Conservation (phyloP, 2,329 filamentous ascomycete species). For the Stagonosporopsis chrysanthemi region DNA sequence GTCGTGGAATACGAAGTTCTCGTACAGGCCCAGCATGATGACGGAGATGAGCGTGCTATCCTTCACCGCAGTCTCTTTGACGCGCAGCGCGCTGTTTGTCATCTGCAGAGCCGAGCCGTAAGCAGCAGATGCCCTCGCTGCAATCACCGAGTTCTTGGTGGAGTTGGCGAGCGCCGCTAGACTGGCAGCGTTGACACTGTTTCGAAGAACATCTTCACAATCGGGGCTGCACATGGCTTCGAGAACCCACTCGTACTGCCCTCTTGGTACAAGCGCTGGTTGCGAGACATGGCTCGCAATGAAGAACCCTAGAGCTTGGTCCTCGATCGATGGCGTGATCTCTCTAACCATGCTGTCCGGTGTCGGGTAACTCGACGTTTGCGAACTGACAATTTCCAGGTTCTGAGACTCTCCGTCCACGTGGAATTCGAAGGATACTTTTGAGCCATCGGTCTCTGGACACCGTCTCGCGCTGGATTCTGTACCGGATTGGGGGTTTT, state of each 20-base stretch:
- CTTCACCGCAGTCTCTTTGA: constrained; percentile 26
- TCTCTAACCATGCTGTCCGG: constrained; percentile 21
- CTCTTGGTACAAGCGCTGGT: constrained; percentile 33
- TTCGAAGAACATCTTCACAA: constrained; percentile 28
- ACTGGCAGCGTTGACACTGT: constrained; percentile 35
- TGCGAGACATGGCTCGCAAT: constrained; percentile 37
- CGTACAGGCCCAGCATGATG: constrained; percentile 46
- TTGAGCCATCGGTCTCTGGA: not conserved
- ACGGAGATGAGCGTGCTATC: constrained; percentile 41
- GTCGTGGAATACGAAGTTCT: constrained; percentile 39
- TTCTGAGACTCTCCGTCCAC: not conserved
- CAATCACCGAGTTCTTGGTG: constrained; percentile 30
- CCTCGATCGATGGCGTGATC: constrained; percentile 34
- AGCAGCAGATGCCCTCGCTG: constrained; percentile 35
- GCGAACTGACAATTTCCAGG: not conserved
- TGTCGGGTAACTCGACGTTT: constrained; percentile 20
- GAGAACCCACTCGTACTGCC: constrained; percentile 39
- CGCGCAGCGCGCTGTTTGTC: constrained; percentile 35
- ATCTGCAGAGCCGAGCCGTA: constrained; percentile 36
- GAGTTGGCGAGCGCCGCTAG: constrained; percentile 37
- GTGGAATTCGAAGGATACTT: not conserved
- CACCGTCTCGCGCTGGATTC: not conserved
- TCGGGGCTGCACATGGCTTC: constrained; percentile 29
- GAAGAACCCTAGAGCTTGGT: constrained; percentile 43
- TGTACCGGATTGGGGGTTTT: constrained; percentile 1